A percentile compares a stretch with the other conserved stretches of the same genome.
phyloP scores from a whole-genome alignment of 2,329 filamentous ascomycete species.

The Colletotrichum sp. region DNA sequence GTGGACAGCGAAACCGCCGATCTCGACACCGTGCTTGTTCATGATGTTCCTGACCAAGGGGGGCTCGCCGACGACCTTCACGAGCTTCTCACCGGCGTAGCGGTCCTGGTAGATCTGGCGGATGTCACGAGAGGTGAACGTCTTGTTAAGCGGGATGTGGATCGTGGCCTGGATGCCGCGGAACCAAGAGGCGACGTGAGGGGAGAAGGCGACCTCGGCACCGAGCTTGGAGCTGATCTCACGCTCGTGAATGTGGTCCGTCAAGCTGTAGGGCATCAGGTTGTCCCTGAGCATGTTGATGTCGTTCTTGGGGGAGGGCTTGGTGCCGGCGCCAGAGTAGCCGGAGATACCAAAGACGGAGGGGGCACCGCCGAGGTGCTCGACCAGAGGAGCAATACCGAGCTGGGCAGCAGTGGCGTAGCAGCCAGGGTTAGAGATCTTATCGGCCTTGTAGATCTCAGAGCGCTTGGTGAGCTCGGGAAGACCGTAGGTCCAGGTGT shows the following conservation, averaged over 20 bases:
- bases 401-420: constrained; percentile 94
- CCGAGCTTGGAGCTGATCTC: constrained; percentile 86
- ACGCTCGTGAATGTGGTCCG: constrained; percentile 92
- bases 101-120: constrained; percentile 94
- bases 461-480: constrained; percentile 83
- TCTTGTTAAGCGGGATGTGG: constrained; percentile 83
- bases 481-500: constrained; percentile 86
- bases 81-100: constrained; percentile 93
- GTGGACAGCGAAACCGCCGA: constrained; percentile 95
- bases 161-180: constrained; percentile 93
- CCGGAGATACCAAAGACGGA: constrained; percentile 91
- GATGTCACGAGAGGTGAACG: constrained; percentile 90
- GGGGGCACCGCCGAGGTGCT: constrained; percentile 77
- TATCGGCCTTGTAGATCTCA: constrained; percentile 77
- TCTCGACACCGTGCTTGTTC: constrained; percentile 87
- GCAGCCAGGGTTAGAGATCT: constrained; percentile 93
- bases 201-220: constrained; percentile 80
- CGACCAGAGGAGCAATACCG: constrained; percentile 82
- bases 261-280: constrained; percentile 88
- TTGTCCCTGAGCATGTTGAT: constrained; percentile 83
- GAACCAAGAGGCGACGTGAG: constrained; percentile 97
- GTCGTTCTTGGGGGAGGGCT: constrained; percentile 94
- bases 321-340: constrained; percentile 94
- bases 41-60: constrained; percentile 84
- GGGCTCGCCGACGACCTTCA: constrained; percentile 89